Conservation (phyloP, 2,329 filamentous ascomycete species). For the Alternaria sp. region DNA sequence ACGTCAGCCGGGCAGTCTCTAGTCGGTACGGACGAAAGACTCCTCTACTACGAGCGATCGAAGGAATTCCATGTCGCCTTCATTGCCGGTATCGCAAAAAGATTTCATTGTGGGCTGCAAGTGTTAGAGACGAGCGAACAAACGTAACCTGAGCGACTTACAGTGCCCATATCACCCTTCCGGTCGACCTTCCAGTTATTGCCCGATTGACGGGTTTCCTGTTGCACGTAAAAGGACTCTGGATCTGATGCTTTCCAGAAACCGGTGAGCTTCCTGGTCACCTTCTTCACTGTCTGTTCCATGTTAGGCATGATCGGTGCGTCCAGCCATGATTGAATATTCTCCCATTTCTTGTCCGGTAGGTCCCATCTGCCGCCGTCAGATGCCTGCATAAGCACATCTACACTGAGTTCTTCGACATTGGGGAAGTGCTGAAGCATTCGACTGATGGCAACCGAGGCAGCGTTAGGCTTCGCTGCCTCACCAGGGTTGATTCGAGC, state of each 20-base stretch:
- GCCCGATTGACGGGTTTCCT: constrained; percentile 26
- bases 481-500: constrained; percentile 9
- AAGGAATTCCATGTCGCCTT: constrained; percentile 21
- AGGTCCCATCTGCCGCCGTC: constrained; percentile 38
- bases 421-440: constrained; percentile 33
- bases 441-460: constrained; percentile 29
- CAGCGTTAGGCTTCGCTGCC: constrained; percentile 23
- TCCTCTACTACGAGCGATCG: constrained; percentile 16
- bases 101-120: constrained; percentile 12
- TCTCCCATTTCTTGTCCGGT: constrained; percentile 36
- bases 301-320: constrained; percentile 17
- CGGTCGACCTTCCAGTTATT: constrained; percentile 26
- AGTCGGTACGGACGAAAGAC: constrained; percentile 23
- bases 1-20: background rate
- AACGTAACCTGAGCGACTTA: constrained; percentile 8
- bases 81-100: background rate
- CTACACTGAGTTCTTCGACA: constrained; percentile 35
- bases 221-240: constrained; percentile 32
- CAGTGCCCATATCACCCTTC: constrained; percentile 27
- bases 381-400: constrained; percentile 31
- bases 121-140: background rate
- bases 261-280: constrained; percentile 27
- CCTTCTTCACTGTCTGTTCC: constrained; percentile 20
- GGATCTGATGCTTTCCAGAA: constrained; percentile 16
- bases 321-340: constrained; percentile 39